Evolutionary conservation across 495 filamentous ascomycete species (phyloP), one percentile per base, ranked within the genome.

Genomic region (Amphirosellinia nigrospora): DNA sequence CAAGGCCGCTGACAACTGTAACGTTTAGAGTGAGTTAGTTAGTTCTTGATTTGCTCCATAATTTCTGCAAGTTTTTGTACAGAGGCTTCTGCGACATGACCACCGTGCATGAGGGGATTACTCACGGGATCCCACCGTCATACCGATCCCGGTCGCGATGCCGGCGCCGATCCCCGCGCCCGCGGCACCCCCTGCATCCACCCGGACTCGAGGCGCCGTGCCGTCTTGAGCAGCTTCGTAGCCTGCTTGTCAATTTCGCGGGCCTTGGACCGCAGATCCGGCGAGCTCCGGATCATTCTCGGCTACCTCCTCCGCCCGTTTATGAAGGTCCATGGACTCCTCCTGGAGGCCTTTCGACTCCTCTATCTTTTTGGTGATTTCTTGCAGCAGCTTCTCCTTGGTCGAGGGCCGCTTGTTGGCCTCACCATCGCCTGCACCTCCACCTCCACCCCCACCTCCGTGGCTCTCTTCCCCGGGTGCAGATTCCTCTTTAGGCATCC

Each of bases 91-190:
- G n/a, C n/a, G 10, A 39, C 56, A 3, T 36, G 8, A 39, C 28
- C 53, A 9, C 28, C 28, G 10, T 15, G 32, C 11, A 58, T n/a
- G n/a, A n/a, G n/a, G n/a, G 9, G 1, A 36, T 21, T 13, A 41
- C 58, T 39, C 41, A 61, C 58, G 46, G 48, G 74, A 73, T 15
- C 79, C 78, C 8, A 81, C 75, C 9, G 74, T 75, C 11, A 76
- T 60, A 26, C 79, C 79, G 13, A 80, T 56, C 10, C 79, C 78
- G 9, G 72, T 60, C 7, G 78, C 78, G 8, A 81, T 72, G 3
- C 78, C 78, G 39, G 74, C 76, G 10, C 78, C 78, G 59, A 81
- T 79, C 3, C 79, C 79, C 41, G 78, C 79, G 2, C 79, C 79
- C 6, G 74, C 68, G 2, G 74, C 78, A 1, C 78, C 78, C 10